Base-by-base conservation (phyloP, 768 basidiomycete genomes). In the Gyrodon lividus region DNA sequence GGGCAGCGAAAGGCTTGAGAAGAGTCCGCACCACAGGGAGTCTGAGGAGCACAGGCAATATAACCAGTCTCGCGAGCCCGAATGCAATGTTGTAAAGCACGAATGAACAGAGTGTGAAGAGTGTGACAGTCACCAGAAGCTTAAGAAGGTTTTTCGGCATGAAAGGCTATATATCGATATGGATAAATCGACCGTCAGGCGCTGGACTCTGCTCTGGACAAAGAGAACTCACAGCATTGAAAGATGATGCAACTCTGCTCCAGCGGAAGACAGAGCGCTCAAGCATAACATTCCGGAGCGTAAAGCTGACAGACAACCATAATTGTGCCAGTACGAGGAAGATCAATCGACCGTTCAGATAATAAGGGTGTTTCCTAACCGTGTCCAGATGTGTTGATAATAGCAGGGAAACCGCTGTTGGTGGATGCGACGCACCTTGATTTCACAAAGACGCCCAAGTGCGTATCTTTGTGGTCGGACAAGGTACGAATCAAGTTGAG, bases 281-380 rank as follows among this genome's bases (percentile, higher is more conserved):
- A 1, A 78, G 72, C 66, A 87, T 76, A n/a, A 83, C 65, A 30
- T 79, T 81, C 6, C 87, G 76, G 19, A 86, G 62, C 2, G 75
- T 67, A 54, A 77, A 88, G 2, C 72, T 70, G 6, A 69, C 38
- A 0, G 81, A 80, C 8, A 77, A 59, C 37, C 70, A 68, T 2
- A 74, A 9, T 61, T 89, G 87, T 0, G 81, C 75, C 42, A 79
- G 56, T 22, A 81, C 46, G 16, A 88, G 63, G 61, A 86, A 87
- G 7, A 89, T 55, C 5, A 87, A 69, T 16, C 80, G 79, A 1
- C 86, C 86, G 47, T 89, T 89, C 19, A 89, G 72, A 59, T 88
- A 84, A 56, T 81, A 80, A 0, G 86, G 87, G 53, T 90, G 86
- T 67, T 86, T 89, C 60, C 87, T 89, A 54, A 24, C 22, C 19